phyloP scores from a whole-genome alignment of 2,329 filamentous ascomycete genomes.

The Trichoderma sp. region DNA sequence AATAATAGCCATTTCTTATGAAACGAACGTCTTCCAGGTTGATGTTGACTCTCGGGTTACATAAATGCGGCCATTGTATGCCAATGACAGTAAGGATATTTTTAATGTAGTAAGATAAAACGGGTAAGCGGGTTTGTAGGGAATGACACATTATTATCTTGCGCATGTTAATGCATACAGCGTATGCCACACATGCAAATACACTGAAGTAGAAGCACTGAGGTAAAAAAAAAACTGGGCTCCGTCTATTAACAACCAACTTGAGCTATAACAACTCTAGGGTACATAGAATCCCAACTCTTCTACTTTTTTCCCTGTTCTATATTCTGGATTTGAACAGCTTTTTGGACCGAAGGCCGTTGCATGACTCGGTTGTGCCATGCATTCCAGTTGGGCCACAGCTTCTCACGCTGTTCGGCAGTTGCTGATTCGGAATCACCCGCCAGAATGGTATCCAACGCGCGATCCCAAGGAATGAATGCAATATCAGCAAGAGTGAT shows the following conservation, averaged over 20 bases:
- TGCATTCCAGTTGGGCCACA: neutral
- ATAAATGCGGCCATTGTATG: too few relatives aligned
- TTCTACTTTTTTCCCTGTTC: neutral
- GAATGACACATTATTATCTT: too few relatives aligned
- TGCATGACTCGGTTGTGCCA: slow-evolving; percentile 10
- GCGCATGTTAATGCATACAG: neutral
- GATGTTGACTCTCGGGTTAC: too few relatives aligned
- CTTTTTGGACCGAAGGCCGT: neutral
- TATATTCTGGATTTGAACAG: neutral
- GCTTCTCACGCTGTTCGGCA: neutral
- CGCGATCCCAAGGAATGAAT: neutral
- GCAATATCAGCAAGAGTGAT: neutral
- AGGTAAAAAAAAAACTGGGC: neutral
- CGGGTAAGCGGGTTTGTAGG: too few relatives aligned
- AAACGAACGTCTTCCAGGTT: too few relatives aligned
- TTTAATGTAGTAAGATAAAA: too few relatives aligned
- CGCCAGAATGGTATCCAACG: neutral
- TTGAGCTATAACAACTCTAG: neutral
- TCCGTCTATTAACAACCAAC: neutral
- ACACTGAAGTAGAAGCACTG: neutral
- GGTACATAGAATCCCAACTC: neutral
- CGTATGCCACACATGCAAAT: neutral
- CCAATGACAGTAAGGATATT: too few relatives aligned
- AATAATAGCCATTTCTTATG: too few relatives aligned
- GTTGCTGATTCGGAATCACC: neutral